A percentile compares a stretch with the other conserved stretches of the same genome.
These are phyloP conservation scores for Phytophthora pinifolia DNA, from an alignment of 352 stramenopile genomes.

Conservation along the genomic window DNA sequence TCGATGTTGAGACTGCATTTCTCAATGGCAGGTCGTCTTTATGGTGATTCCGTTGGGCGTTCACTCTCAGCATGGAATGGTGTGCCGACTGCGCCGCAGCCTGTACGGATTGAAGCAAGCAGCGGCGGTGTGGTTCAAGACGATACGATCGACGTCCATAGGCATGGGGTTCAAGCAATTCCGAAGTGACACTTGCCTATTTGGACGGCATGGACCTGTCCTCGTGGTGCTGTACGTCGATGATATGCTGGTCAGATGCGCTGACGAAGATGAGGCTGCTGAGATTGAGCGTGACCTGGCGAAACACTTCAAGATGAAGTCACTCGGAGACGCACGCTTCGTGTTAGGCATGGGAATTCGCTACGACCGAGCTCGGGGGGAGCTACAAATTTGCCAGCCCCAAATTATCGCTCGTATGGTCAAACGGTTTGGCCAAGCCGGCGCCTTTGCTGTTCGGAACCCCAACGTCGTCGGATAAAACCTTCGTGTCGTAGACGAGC, in stretches of 20 bases:
- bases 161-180: conserved; percentile 1
- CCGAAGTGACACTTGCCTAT: neutral
- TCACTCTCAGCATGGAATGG: no score
- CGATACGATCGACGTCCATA: conserved; percentile 9
- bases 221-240: conserved; percentile 14
- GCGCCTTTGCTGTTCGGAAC: no score
- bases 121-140: conserved; percentile 27
- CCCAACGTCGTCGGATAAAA: no score
- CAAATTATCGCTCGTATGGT: no score
- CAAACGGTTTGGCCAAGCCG: no score
- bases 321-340: conserved; percentile 9
- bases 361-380: no score
- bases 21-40: conserved; percentile 27
- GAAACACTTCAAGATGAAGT: conserved; percentile 3
- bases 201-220: no score
- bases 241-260: conserved; percentile 12
- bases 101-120: conserved; percentile 41
- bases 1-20: conserved; percentile 32
- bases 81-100: conserved; percentile 24
- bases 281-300: no score
- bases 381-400: no score
- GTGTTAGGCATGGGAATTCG: conserved; percentile 23
- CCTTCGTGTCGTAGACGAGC: no score
- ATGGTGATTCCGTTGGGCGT: conserved; percentile 16
- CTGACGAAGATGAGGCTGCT: no score